Conservation (phyloP, 441 rosid species). For the Pelargonium fulgidum region DNA sequence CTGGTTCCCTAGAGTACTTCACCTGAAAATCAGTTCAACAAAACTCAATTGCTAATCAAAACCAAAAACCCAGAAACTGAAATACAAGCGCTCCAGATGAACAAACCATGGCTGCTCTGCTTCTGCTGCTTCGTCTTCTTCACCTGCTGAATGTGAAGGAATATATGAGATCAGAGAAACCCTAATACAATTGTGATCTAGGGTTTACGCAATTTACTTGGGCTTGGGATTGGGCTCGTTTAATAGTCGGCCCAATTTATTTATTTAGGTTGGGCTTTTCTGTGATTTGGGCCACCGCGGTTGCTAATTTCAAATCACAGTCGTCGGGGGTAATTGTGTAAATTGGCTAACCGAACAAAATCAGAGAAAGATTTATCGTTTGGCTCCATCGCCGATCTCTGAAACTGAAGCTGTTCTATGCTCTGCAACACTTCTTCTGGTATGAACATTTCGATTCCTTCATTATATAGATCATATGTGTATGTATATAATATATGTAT, state of each 20-base stretch:
- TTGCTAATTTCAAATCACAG: not conserved
- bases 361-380: not conserved
- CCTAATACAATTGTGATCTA: not conserved
- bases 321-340: not conserved
- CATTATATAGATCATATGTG: no score
- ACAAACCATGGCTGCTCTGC: constrained; percentile 3
- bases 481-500: no score
- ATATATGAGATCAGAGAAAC: not conserved
- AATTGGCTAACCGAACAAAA: not conserved
- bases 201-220: not conserved
- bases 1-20: constrained; percentile 75
- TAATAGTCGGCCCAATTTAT: no score
- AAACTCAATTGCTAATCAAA: not conserved
- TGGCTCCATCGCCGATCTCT: constrained; percentile 7
- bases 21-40: constrained; percentile 32
- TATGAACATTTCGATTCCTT: not conserved
- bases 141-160: not conserved
- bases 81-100: not conserved
- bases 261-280: not conserved
- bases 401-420: not conserved
- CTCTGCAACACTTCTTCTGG: not conserved
- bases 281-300: not conserved
- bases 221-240: not conserved
- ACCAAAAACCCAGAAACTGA: not conserved
- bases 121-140: not conserved